Evolutionary conservation across 2,329 filamentous ascomycete species (phyloP), one percentile per base, ranked within the genome.

Genomic region (Arthrobotrys conoides): DNA sequence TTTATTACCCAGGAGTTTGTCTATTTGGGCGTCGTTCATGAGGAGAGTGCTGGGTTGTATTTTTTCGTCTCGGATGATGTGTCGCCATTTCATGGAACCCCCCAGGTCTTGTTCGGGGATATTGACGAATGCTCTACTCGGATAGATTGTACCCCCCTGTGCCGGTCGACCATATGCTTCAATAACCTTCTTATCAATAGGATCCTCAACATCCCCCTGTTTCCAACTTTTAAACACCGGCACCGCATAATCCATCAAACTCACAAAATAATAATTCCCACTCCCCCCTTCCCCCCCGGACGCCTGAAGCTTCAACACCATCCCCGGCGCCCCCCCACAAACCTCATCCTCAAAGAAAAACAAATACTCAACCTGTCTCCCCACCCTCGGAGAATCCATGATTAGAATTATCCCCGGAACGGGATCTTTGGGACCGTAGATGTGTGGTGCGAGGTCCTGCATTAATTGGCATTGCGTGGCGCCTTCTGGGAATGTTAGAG

Each of bases 391-490:
- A 16, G 46, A 51, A 46, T 70, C 64, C 0, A 63, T 4, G n/a
- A 76, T 67, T 14, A 12, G 48, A 2, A 76, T 61, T 5, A 76
- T 67, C 14, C 72, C 72, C 1, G 66, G 66, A 16, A 51, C 16
- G 3, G 72, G 72, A 30, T 61, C 41, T 4, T 10, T 2, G 9
- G 72, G 72, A 1, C 66, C 66, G 22, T 24, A 5, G 1, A 27
- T 12, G 5, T n/a, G 5, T 0, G 57, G 36, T 0, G 55, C 41
- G 5, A 66, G 30, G 0, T 41, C 48, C 16, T 57, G 30, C 24
- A 71, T 20, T 12, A 38, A 12, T 8, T 55, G n/a, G 38, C 72
- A 76, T 8, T 71, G 12, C 16, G 18, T 22, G 3, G 55, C 36
- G 0, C 66, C 66, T 14, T 22, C 9, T 3, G 59, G 57, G 12